Percentiles rank a stretch among this genome's conserved stretches.
phyloP scores from a whole-genome alignment of 139 green algal species.

The Chlamydomonas sp. region DNA sequence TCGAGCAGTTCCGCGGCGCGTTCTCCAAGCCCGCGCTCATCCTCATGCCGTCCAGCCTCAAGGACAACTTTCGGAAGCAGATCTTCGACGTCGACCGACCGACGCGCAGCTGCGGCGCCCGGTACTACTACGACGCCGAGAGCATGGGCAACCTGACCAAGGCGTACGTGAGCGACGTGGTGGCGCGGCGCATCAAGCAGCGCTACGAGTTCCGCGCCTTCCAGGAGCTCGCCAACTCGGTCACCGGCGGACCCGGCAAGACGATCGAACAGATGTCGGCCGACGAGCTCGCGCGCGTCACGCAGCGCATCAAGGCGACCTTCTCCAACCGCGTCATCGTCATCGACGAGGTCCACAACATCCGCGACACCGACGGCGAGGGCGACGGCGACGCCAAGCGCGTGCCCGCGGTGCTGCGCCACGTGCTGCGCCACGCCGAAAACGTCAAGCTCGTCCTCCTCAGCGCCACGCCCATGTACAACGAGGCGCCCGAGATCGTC shows the following conservation, averaged over 20 bases:
- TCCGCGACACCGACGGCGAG: background rate
- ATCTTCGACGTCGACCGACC: background rate
- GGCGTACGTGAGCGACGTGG: background rate
- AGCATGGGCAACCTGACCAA: background rate
- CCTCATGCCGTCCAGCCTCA: background rate
- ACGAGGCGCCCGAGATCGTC: slow-evolving; percentile 7
- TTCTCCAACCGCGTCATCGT: slow-evolving; percentile 12
- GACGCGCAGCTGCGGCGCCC: background rate
- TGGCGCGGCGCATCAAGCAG: background rate
- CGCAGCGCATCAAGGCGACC: background rate
- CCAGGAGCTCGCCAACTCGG: background rate
- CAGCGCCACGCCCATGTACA: slow-evolving; percentile 26
- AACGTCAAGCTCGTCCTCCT: slow-evolving; percentile 8
- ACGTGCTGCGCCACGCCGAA: background rate
- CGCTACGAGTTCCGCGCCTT: background rate
- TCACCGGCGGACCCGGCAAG: background rate
- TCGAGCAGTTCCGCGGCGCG: background rate
- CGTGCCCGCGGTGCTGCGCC: background rate
- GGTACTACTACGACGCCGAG: background rate
- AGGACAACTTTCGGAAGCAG: background rate
- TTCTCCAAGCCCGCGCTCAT: background rate
- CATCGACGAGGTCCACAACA: slow-evolving; percentile 21
- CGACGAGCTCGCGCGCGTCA: background rate
- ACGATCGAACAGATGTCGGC: background rate
- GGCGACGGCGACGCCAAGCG: background rate